Percentiles rank a stretch among this genome's conserved stretches.
phyloP scores from a whole-genome alignment of 768 basidiomycete species.

The Boletus edulis region DNA sequence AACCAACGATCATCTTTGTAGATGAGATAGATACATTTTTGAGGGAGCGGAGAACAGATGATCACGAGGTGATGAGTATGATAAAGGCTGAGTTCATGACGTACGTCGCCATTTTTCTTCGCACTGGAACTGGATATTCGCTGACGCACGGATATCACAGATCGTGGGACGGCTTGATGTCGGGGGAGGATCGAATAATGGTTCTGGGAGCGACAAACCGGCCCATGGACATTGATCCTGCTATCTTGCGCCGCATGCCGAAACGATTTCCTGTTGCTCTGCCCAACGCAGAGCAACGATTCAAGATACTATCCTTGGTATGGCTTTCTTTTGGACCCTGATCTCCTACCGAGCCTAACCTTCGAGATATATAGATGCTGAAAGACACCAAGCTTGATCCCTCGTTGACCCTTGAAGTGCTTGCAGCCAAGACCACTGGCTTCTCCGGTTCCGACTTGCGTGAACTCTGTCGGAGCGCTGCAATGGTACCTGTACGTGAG shows the following conservation, averaged over 20 bases:
- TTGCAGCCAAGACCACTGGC: slow-evolving; percentile 72
- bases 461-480: slow-evolving; percentile 91
- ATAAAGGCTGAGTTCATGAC: slow-evolving; percentile 98
- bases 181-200: slow-evolving; percentile 76
- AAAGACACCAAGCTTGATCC: slow-evolving; percentile 68
- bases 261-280: slow-evolving; percentile 88
- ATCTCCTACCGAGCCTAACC: background rate
- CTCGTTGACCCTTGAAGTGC: slow-evolving; percentile 53
- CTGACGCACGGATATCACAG: slow-evolving; percentile 35
- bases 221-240: slow-evolving; percentile 86
- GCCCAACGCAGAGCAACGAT: slow-evolving; percentile 74
- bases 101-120: slow-evolving; percentile 40
- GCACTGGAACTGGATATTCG: background rate
- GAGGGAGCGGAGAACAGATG: slow-evolving; percentile 79
- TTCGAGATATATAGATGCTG: slow-evolving; percentile 61
- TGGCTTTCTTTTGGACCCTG: slow-evolving; percentile 13
- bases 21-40: slow-evolving; percentile 98
- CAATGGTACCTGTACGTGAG: slow-evolving; percentile 89
- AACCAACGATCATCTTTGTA: slow-evolving; percentile 97
- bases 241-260: slow-evolving; percentile 94
- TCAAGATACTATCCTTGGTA: slow-evolving; percentile 82
- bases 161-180: slow-evolving; percentile 92
- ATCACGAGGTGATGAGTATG: slow-evolving; percentile 98
- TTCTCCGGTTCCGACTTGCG: slow-evolving; percentile 88
- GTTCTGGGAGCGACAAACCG: slow-evolving; percentile 96